Conservation (phyloP, 2,329 filamentous ascomycete species). For the Sporothrix mexicana region DNA sequence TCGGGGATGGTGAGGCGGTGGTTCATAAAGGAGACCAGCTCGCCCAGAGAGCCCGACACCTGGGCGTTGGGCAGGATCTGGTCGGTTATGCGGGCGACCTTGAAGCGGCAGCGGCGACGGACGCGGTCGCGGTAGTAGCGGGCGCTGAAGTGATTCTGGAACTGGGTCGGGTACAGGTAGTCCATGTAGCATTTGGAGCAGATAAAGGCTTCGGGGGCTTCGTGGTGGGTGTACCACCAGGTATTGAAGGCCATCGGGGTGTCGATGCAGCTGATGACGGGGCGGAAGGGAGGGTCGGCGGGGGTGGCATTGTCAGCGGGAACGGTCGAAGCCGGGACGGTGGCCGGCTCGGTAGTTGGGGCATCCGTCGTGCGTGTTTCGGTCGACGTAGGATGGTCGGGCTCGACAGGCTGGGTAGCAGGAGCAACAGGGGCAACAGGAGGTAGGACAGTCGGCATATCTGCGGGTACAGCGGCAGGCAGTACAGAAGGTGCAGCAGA, state of each 20-base stretch:
- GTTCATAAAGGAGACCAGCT: slow-evolving; percentile 42
- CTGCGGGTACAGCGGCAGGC: no score
- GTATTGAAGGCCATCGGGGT: slow-evolving; percentile 42
- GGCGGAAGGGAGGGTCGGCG: not conserved
- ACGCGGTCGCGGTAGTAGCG: slow-evolving; percentile 31
- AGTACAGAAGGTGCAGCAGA: no score
- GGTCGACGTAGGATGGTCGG: no score
- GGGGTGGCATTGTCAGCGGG: not conserved
- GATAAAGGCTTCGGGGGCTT: slow-evolving; percentile 45
- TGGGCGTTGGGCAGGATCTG: slow-evolving; percentile 46
- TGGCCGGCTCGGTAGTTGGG: not conserved
- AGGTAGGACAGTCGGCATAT: not conserved
- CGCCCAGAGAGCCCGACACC: slow-evolving; percentile 39
- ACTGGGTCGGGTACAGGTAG: slow-evolving; percentile 44
- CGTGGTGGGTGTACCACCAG: slow-evolving; percentile 48
- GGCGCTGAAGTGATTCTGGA: slow-evolving; percentile 43
- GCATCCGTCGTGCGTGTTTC: not conserved
- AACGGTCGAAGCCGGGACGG: not conserved
- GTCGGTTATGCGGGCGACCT: slow-evolving; percentile 45
- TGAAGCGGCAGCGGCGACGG: slow-evolving; percentile 43
- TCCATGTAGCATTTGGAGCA: slow-evolving; percentile 52
- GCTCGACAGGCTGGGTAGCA: not conserved
- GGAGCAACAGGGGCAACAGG: not conserved
- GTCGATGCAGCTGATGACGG: slow-evolving; percentile 41
- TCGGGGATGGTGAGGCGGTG: slow-evolving; percentile 40